Evolutionary conservation across 2,329 filamentous ascomycete species (phyloP), one percentile per base, ranked within the genome.

Genomic region (Phaeophleospora eucalypticola): DNA sequence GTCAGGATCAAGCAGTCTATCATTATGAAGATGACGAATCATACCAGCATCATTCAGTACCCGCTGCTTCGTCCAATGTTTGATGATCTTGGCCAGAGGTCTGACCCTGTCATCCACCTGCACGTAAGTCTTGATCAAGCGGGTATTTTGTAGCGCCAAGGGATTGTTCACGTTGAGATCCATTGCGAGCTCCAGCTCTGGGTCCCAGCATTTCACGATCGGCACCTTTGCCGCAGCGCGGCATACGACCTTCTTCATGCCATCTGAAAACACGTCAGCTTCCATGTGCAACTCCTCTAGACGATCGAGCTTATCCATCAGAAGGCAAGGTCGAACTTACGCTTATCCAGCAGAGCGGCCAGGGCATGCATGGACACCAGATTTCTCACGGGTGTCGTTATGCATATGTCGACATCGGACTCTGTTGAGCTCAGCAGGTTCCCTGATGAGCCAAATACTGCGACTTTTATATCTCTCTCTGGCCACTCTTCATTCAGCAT

Each of bases 111-210:
- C 82, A 67, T 98, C 93, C 47, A 94, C 85, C 62, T 94, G 84
- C 51, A 98, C 89, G 69, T 98, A 98, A 0, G 89, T 95, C 65
- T 90, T 88, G 60, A 98, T 93, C 90, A 98, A 95, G 41, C 90
- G 83, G 12, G 93, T 98, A 63, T 98, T 98, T 68, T 97, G 90
- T 51, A 98, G 74, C 3, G 93, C 93, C 43, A 94, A 71, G 0
- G 90, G 93, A 61, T 97, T 98, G 73, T 98, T 98, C 71, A 98
- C 90, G 60, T 98, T 98, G 85, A 98, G 93, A 65, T 98, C 93
- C 67, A 90, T 96, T 14, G 89, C 87, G 41, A 98, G 76, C 55
- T 84, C 76, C 47, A 96, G 75, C 66, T 95, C 89, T 2, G 93
- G 93, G 66, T 98, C 93, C 90, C 93, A 98, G 46, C 95, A 87